Conservation (phyloP, 352 stramenopile genomes). For the Globisporangium middletonii region DNA sequence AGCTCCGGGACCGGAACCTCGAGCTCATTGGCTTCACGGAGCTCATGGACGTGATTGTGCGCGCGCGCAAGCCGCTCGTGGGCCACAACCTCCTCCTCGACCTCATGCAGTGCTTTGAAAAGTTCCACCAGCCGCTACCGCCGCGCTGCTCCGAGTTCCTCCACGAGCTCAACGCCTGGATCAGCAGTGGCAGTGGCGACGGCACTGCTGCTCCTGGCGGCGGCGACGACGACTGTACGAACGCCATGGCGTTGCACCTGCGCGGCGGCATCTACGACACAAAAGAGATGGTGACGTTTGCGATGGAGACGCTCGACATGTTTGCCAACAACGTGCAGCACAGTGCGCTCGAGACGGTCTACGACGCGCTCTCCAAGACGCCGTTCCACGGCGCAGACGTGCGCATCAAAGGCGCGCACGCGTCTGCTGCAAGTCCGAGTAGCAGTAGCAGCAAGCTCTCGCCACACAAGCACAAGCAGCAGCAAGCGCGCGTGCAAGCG, state of each 20-base stretch:
- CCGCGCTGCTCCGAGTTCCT: slow-evolving; percentile 49
- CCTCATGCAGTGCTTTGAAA: slow-evolving; percentile 74
- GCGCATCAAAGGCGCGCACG: slow-evolving; percentile 19
- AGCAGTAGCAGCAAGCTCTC: background rate
- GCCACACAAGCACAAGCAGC: background rate
- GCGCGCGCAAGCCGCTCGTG: slow-evolving; percentile 43
- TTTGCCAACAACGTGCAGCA: slow-evolving; percentile 56
- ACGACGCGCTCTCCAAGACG: slow-evolving; percentile 43
- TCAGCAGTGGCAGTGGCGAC: slow-evolving; percentile 12
- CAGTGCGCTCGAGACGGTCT: slow-evolving; percentile 62
- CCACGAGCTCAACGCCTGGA: slow-evolving; percentile 45
- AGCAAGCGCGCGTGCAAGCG: slow-evolving; percentile 28
- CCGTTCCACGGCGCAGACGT: slow-evolving; percentile 60
- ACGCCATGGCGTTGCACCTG: background rate
- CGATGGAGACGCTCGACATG: slow-evolving; percentile 57
- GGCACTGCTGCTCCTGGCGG: background rate
- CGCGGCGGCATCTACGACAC: slow-evolving; percentile 54
- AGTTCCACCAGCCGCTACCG: slow-evolving; percentile 65
- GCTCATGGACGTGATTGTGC: slow-evolving; percentile 48
- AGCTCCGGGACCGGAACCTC: slow-evolving; percentile 40
- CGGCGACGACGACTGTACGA: background rate
- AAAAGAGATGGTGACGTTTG: slow-evolving; percentile 58
- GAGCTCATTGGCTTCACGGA: slow-evolving; percentile 60
- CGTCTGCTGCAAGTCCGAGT: background rate
- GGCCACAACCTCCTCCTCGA: slow-evolving; percentile 82